Evolutionary conservation across 352 stramenopile genomes (phyloP).

Genomic region (Pythium phragmitis): DNA sequence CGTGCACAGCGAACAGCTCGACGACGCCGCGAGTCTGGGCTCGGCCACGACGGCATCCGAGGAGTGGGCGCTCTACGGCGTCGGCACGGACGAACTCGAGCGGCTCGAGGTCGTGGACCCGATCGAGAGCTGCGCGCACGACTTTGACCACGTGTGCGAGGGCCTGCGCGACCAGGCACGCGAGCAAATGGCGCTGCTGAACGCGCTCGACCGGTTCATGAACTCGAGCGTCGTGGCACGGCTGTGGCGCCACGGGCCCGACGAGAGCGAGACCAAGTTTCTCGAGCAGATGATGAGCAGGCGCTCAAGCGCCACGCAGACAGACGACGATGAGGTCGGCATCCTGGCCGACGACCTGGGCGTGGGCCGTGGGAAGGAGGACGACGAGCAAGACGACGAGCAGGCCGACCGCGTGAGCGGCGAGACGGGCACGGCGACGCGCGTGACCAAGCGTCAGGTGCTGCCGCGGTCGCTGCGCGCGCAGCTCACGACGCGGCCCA

Average conservation of each 20-base stretch:
- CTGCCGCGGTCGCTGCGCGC: slow-evolving; percentile 49
- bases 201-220: slow-evolving; percentile 68
- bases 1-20: slow-evolving; percentile 19
- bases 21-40: slow-evolving; percentile 19
- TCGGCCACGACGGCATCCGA: slow-evolving; percentile 33
- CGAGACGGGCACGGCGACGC: slow-evolving; percentile 29
- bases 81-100: slow-evolving; percentile 38
- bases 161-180: slow-evolving; percentile 41
- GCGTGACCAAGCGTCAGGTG: slow-evolving; percentile 43
- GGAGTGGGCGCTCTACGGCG: slow-evolving; percentile 49
- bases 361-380: slow-evolving; percentile 7
- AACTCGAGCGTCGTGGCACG: slow-evolving; percentile 62
- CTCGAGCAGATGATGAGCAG: slow-evolving; percentile 58
- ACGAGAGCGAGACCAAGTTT: slow-evolving; percentile 43
- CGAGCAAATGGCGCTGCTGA: slow-evolving; percentile 40
- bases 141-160: slow-evolving; percentile 61
- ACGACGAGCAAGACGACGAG: slow-evolving; percentile 5
- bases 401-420: slow-evolving; percentile 15
- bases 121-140: slow-evolving; percentile 52
- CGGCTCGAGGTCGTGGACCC: slow-evolving; percentile 41
- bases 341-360: slow-evolving; percentile 17
- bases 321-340: slow-evolving; percentile 24
- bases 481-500: slow-evolving; percentile 48
- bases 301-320: slow-evolving; percentile 43
- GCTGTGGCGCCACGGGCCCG: slow-evolving; percentile 67